Evolutionary conservation across 129 eudicot genomes (phyloP).

Genomic region (Artemisia argyi): DNA sequence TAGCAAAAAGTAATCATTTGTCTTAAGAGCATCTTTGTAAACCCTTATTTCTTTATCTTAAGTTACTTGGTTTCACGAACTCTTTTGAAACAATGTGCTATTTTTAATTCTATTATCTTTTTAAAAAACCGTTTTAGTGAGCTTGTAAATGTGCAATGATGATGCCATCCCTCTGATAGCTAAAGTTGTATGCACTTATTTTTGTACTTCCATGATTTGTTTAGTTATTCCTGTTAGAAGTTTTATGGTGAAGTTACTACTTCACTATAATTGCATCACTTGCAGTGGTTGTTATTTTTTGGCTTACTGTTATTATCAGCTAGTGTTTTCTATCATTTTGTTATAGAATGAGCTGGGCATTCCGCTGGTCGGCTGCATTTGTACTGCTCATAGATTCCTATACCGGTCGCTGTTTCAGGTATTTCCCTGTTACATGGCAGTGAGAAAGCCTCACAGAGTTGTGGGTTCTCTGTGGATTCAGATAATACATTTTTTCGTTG

Average conservation of each 20-base stretch:
- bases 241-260: background rate
- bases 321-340: slow-evolving; percentile 20
- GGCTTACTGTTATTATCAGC: background rate
- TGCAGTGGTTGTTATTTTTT: background rate
- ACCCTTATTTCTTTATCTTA: slow-evolving; percentile 50
- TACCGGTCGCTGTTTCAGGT: slow-evolving; percentile 28
- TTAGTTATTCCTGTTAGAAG: background rate
- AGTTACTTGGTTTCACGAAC: slow-evolving; percentile 43
- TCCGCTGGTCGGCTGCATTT: slow-evolving; percentile 1
- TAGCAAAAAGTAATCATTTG: slow-evolving; percentile 69
- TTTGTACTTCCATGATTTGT: slow-evolving; percentile 8
- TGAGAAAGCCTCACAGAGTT: background rate
- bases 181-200: slow-evolving; percentile 10
- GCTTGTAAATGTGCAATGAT: slow-evolving; percentile 22
- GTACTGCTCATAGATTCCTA: slow-evolving; percentile 9
- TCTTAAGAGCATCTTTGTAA: slow-evolving; percentile 63
- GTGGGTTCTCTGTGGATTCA: background rate
- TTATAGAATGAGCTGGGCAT: slow-evolving; percentile 21
- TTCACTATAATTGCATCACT: slow-evolving; percentile 2
- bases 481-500: background rate
- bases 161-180: slow-evolving; percentile 1
- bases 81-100: slow-evolving; percentile 59
- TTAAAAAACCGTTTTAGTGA: slow-evolving; percentile 33
- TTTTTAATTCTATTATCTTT: slow-evolving; percentile 31
- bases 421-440: slow-evolving; percentile 11